Evolutionary conservation across 352 stramenopile species (phyloP), one percentile per base, ranked within the genome.

Genomic region (Phytophthora quininea): DNA sequence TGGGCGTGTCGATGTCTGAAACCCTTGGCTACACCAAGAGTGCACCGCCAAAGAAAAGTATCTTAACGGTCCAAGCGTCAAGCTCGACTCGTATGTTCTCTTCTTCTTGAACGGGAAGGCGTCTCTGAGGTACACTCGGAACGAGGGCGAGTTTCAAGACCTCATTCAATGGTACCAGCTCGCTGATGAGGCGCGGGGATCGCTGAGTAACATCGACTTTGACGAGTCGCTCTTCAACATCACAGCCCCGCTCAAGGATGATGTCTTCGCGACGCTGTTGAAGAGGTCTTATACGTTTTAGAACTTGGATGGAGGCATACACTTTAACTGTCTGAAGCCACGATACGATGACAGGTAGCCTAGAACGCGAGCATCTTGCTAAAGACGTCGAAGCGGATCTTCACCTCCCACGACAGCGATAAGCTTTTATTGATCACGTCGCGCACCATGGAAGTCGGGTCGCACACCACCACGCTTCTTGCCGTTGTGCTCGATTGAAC

Each of bases 401-500:
- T 62, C 32, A 69, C 52, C 11, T 54, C 52, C 0, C 49, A 43
- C 1, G 66, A 42, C 3, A 79, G 58, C 35, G 46, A 30, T 29
- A 73, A 60, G 3, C 58, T 56, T 8, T 58, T 9, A 12, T 15
- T 47, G 1, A 80, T 71, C 11, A 71, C 68, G 1, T 71, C 71
- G 3, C 46, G 49, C 24, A 81, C 62, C 51, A 84, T 64, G 3
- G 64, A 8, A 0, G 40, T 31, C 1, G 76, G 76, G 2, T 73
- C 73, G 50, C 76, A 84, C 1, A 80, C 76, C 37, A 84, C 48
- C 12, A 84, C 67, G 1, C 14, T 67, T 52, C 9, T 71, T 66
- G n/a, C 24, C 30, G 43, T 57, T 24, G 19, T 24, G 19, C 19
- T 24, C 19, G 19, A 24, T 0, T 24, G 19, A 24, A 24, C 19